Base-by-base conservation (phyloP, 2,329 filamentous ascomycete species). In the Thermoascus crustaceus region DNA sequence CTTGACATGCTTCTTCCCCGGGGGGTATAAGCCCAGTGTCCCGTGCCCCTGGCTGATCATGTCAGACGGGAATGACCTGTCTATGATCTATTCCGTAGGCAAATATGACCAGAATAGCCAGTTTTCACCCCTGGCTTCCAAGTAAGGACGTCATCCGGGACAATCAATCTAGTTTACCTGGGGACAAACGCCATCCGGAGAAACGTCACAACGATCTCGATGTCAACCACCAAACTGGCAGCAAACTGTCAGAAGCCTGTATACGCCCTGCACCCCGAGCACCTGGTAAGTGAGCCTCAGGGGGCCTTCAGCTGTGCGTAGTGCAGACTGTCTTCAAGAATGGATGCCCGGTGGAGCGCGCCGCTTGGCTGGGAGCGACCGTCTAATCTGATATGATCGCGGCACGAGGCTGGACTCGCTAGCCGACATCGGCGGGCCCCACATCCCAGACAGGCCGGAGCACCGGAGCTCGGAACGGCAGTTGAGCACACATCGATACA, bases 311-410 rank as follows among this genome's bases (percentile, higher is more conserved):
- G n/a, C n/a, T n/a, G n/a, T n/a, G n/a, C n/a, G n/a, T n/a, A n/a
- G n/a, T n/a, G n/a, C n/a, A n/a, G 26, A 16, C 8, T 16, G 6
- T 29, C 17, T 3, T 11, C 17, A n/a, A 29, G 8, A 16, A 29
- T 29, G 25, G 25, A 29, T 9, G 2, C 13, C 4, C 13, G 23
- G 26, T 16, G 26, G 14, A 8, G 26, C 11, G 10, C 26, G 26
- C 26, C 26, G 18, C 11, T 16, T 13, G 26, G 26, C 13, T 17
- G 26, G 26, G 26, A 29, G 26, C 26, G 14, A 16, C 14, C 14
- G 26, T 29, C 14, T 29, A 29, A 29, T 29, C 26, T 29, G 26
- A 29, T 29, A 29, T 18, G 26, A 29, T 29, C 26, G 8, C n/a
- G 7, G n/a, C 24, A 17, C 18, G 26, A 17, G 26, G 26, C 26